Base-by-base conservation (phyloP, 495 filamentous ascomycete genomes). In the Aspergillus haitiensis region DNA sequence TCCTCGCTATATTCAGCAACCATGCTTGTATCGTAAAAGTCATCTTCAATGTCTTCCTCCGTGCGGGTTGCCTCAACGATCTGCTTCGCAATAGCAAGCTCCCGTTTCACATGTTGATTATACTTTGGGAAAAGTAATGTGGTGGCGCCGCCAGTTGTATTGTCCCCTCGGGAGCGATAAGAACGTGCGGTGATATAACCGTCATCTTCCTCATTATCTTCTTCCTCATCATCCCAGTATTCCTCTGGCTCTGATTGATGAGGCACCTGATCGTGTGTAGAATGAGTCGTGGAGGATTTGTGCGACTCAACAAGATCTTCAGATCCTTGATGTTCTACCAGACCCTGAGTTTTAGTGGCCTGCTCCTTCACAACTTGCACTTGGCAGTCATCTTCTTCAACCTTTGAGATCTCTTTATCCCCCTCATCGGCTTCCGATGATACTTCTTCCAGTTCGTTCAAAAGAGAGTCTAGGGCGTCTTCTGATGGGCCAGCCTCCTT, bases 1-100 rank as follows among this genome's bases (percentile, higher is more conserved):
- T 99, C 94, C 5, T 94, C 88, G 49, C 87, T 86, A 67, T 99
- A 99, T 68, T 98, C 93, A 13, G 92, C 88, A 35, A 99, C 94
- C 95, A 99, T 97, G 68, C 89, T 96, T n/a, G 92, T 89, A 69
- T 99, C 94, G 79, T 86, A 95, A 21, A 81, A 78, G 67, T 97
- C 94, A 61, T 98, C 94, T 54, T 95, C 88, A 49, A 90, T 78
- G 54, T 91, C 89, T 57, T 88, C 84, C 15, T 66, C 60, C 0
- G 81, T 78, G 64, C 81, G 75, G 56, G 82, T 71, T 52, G 72
- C 72, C 58, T 91, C 84, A 0, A 97, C 91, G 45, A 86, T 73
- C 8, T 76, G 66, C 73, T 83, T 88, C 10, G 92, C 92, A 9
- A 78, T 71, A 10, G 84, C 84, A 39, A 96, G 75, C 75, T 96